These are phyloP conservation scores for Gremmenia infestans DNA, from an alignment of 2,329 filamentous ascomycete genomes.

Conservation along the genomic window DNA sequence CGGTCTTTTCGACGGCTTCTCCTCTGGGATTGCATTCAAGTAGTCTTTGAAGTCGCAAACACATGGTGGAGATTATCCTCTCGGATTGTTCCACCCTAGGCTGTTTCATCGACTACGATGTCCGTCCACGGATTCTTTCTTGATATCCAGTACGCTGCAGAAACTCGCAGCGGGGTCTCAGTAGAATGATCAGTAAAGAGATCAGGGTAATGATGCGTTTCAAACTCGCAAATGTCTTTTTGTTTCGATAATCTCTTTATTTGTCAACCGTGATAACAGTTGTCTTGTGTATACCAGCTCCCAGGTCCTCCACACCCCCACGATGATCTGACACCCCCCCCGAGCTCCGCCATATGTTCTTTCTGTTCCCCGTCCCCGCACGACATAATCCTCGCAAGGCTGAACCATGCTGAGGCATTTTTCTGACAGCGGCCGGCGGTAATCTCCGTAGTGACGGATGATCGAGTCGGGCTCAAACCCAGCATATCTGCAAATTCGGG, in stretches of 20 bases:
- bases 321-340: background rate
- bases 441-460: slow-evolving; percentile 21
- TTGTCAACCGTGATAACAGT: slow-evolving; percentile 2
- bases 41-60: too few species aligned
- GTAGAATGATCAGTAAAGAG: background rate
- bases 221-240: background rate
- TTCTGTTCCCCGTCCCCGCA: background rate
- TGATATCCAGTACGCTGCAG: too few species aligned
- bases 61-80: too few species aligned
- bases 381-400: too few species aligned
- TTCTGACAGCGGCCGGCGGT: slow-evolving; percentile 9
- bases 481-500: slow-evolving; percentile 24
- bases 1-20: too few species aligned
- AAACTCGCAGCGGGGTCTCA: too few species aligned
- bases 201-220: background rate
- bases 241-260: background rate
- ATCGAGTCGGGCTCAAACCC: slow-evolving; percentile 18
- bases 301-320: background rate
- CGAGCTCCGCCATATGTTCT: slow-evolving; percentile 15
- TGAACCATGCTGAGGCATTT: background rate
- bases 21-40: too few species aligned
- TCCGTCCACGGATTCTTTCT: too few species aligned
- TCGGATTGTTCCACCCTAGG: too few species aligned
- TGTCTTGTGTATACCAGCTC: slow-evolving; percentile 1
- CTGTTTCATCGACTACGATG: too few species aligned